Evolutionary conservation across 2,329 filamentous ascomycete species (phyloP), one percentile per base, ranked within the genome.

Genomic region (Phaeosphaeriaceae sp.): DNA sequence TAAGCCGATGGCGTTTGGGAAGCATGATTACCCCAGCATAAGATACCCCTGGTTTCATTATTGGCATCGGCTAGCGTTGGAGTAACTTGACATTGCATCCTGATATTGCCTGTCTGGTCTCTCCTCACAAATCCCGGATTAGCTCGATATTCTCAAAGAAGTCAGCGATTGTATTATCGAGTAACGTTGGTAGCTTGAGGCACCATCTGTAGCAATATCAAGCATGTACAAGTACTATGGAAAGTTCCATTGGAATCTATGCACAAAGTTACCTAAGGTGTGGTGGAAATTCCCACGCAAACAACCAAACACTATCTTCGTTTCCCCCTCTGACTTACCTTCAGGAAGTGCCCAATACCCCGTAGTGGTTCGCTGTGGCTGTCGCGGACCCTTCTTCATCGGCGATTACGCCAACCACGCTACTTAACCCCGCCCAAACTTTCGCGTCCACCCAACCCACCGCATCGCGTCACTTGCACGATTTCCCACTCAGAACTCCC

Each of bases 341-440:
- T n/a, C 25, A 27, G 25, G 25, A 27, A 27, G 9, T 27, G 4
- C 25, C 9, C 25, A 27, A 5, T 9, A 27, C 25, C 25, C 4
- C 25, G 9, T 27, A 27, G 5, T 27, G 9, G 25, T 27, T 27
- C 9, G 5, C 31, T 15, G 31, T n/a, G n/a, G n/a, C n/a, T n/a
- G n/a, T n/a, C n/a, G n/a, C n/a, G n/a, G n/a, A n/a, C n/a, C n/a
- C n/a, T 36, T 36, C 31, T 36, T 36, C 31, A 4, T 36, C 31
- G 31, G 31, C 31, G 31, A 7, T 36, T 7, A 36, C n/a, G 2
- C 21, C 22, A 48, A 54, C 7, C 50, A 27, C 66, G 60, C 67
- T 68, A 70, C 31, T 57, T 60, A 68, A 67, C 60, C 45, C 68
- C 65, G 56, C 40, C 60, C 59, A 67, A 68, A 68, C 47, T 60